Evolutionary conservation across 345 rosid species (phyloP).

Genomic region (Eucalyptus cloeziana): DNA sequence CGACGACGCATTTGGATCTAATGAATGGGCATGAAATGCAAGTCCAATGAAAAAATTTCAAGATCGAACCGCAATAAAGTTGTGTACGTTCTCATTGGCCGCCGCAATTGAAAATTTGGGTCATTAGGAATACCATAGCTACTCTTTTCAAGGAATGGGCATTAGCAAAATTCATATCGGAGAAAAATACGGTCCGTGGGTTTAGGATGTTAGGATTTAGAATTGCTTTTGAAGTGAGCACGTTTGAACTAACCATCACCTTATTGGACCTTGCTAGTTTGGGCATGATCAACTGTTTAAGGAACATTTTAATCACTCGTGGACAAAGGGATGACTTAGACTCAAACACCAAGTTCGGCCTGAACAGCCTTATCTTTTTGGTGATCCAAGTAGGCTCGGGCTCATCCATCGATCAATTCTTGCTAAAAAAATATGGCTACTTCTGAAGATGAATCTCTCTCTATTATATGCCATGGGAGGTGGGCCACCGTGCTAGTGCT

Average conservation of each 20-base stretch:
- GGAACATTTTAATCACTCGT: neutral
- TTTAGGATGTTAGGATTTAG: neutral
- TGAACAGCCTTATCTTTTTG: neutral
- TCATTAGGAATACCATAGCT: neutral
- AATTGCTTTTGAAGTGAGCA: neutral
- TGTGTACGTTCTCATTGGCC: neutral
- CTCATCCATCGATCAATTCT: neutral
- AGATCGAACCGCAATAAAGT: neutral
- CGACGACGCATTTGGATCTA: neutral
- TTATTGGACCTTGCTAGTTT: neutral
- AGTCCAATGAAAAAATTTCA: neutral
- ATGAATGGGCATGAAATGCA: neutral
- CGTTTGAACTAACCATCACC: neutral
- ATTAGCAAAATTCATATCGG: neutral
- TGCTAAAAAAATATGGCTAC: neutral
- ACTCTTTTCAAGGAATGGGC: neutral
- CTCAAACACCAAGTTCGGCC: neutral
- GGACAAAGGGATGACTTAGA: neutral
- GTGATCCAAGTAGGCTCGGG: neutral
- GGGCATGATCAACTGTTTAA: neutral
- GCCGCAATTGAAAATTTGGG: neutral
- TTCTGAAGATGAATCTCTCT: neutral
- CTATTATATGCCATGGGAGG: neutral
- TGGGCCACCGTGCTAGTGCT: too few species aligned
- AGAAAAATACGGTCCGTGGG: neutral